Base-by-base conservation (phyloP, 768 basidiomycete genomes). In the Xerocomellus amylosporus region DNA sequence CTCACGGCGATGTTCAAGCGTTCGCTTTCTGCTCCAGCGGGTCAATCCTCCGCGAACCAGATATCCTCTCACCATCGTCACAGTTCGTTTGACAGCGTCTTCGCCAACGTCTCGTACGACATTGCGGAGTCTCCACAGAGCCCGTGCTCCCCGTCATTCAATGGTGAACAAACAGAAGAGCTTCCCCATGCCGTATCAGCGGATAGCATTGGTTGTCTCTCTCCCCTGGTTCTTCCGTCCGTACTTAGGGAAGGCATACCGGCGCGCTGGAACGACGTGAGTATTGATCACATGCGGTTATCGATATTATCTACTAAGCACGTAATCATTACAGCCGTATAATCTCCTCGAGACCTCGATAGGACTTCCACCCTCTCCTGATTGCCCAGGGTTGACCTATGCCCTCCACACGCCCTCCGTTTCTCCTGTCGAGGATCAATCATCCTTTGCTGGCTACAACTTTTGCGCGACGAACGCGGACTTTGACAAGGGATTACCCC, bases 1-100 rank as follows among this genome's bases (percentile, higher is more conserved):
- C 77, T 86, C 28, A 83, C 84, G 5, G 76, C 83, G 47, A 81
- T 85, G 82, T 83, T 80, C 74, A 85, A 77, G 66, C 84, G 86
- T 49, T 82, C 83, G 12, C 72, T 80, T 4, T 86, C 86, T 36
- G 80, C 79, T 8, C 81, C 81, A 4, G 78, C 75, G 1, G 55
- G 67, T n/a, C 69, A 63, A 45, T 56, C 53, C 20, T 51, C 61
- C 22, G 46, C 55, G 3, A 34, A 43, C 41, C 51, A 55, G 33
- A 48, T 44, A 12, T 46, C 57, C 20, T 55, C 61, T 39, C 62
- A 62, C 40, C 51, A 49, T 5, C 62, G 64, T 43, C 61, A 71
- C 31, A 40, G 39, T 24, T 70, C 69, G 45, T 20, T 69, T 43
- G 64, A 62, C 22, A 71, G 68, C 43, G 64, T 66, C 46, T 71